A percentile compares a stretch with the other conserved stretches of the same genome.
Evolutionary conservation across 2,329 filamentous ascomycete genomes (phyloP).

Genomic region (Thielaviopsis populi): DNA sequence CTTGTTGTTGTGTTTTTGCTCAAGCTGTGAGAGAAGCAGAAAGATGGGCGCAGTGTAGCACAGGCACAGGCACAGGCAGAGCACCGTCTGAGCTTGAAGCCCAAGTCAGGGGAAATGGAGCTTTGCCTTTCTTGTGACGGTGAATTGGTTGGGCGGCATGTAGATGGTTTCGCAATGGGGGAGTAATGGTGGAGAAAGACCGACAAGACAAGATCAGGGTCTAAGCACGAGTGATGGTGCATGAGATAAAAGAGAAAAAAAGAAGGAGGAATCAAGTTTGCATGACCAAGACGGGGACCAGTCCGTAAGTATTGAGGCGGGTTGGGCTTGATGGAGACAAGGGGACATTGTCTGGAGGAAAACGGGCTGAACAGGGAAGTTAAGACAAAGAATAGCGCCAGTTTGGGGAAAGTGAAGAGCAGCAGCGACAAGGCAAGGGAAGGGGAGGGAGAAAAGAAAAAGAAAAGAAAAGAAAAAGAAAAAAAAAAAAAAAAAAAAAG

Average conservation of each 20-base stretch:
- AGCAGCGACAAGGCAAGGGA: not conserved
- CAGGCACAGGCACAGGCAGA: not conserved
- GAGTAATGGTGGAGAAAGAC: not conserved
- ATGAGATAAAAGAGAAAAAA: not conserved
- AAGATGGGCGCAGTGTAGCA: not conserved
- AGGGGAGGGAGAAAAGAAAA: not conserved
- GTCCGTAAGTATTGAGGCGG: not conserved
- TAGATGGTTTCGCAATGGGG: not conserved
- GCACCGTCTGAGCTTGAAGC: not conserved
- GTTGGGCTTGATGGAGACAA: not conserved
- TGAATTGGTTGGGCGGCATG: not conserved
- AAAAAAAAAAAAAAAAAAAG: not conserved
- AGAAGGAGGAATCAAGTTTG: not conserved
- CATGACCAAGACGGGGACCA: not conserved
- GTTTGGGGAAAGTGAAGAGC: not conserved
- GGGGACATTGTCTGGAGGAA: not conserved
- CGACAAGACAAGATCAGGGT: not conserved
- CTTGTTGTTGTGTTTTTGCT: not conserved
- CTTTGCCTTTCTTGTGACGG: not conserved
- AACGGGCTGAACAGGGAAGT: not conserved
- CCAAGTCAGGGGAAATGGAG: not conserved
- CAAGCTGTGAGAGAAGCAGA: not conserved
- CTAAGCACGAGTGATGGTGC: not conserved
- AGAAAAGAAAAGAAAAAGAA: not conserved
- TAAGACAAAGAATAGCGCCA: not conserved